Evolutionary conservation across 257 asterid genomes (phyloP), one percentile per base, ranked within the genome.

Genomic region (Solanum appendiculatum): DNA sequence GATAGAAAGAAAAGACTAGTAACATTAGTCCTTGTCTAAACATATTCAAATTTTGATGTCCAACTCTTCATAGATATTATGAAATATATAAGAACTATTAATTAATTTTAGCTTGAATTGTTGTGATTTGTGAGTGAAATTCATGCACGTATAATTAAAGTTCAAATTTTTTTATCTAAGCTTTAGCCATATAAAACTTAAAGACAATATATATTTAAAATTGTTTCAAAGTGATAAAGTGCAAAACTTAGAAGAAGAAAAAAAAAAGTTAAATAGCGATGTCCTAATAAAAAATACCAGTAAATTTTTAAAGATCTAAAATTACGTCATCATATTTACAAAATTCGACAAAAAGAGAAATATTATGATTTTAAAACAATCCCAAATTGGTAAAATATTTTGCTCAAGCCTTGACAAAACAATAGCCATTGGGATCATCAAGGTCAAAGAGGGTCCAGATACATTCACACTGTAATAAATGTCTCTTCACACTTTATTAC

Each of bases 401-500:
- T 81, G 14, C 33, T 72, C 80, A 51, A 85, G 7, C 7, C n/a
- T 39, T 81, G 33, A 58, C 56, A n/a, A 23, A 39, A 80, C 37
- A 86, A 31, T 18, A 81, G 78, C 86, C 86, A 42, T 86, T 20
- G 60, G 60, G 89, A 89, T 86, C 27, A 84, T 85, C 58, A 25
- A 36, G 42, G 51, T 51, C 36, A 88, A 86, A 77, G 27, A 60
- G 87, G 44, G 88, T 44, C 64, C 20, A 36, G 86, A 88, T 87
- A 68, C 74, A 78, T 54, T 83, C 39, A 81, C 68, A 46, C 73
- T 72, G 77, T 37, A 85, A 85, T 89, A 66, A 89, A 91, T 89
- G 86, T 72, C 29, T 83, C 75, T 75, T 3, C 9, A 5, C 10
- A 16, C 31, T 73, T 70, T 29, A 85, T 39, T 86, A 81, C 56